phyloP scores from a whole-genome alignment of 768 basidiomycete species.

The Russula olivacea region DNA sequence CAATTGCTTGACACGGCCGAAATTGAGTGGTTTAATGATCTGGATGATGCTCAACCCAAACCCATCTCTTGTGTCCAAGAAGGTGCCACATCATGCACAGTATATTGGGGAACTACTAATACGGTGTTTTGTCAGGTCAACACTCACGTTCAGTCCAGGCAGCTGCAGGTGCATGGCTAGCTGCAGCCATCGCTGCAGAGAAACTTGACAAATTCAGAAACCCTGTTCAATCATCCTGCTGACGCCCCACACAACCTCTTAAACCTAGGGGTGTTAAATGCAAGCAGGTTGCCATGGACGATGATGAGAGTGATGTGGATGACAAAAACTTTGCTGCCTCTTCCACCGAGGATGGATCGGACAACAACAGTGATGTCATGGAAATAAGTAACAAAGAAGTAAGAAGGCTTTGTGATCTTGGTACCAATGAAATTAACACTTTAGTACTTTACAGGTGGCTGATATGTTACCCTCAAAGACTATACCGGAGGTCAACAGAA shows the following conservation, averaged over 20 bases:
- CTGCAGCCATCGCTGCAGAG: not conserved
- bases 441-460: too few relatives aligned
- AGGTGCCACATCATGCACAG: too few relatives aligned
- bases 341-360: too few relatives aligned
- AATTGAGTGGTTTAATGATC: not conserved
- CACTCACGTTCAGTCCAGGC: not conserved
- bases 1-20: not conserved
- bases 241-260: not conserved
- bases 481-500: too few relatives aligned
- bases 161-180: not conserved
- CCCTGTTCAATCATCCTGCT: not conserved
- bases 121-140: not conserved
- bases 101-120: not conserved
- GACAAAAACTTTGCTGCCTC: not conserved
- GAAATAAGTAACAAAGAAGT: not conserved
- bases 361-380: not conserved
- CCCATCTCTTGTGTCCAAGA: not conserved
- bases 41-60: not conserved
- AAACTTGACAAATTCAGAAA: not conserved
- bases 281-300: not conserved
- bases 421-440: too few relatives aligned
- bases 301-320: not conserved
- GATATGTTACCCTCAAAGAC: too few relatives aligned
- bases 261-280: not conserved
- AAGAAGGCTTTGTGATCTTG: too few relatives aligned